Conservation (phyloP, 2,329 filamentous ascomycete species). For the Colletotrichum gloeosporioides region DNA sequence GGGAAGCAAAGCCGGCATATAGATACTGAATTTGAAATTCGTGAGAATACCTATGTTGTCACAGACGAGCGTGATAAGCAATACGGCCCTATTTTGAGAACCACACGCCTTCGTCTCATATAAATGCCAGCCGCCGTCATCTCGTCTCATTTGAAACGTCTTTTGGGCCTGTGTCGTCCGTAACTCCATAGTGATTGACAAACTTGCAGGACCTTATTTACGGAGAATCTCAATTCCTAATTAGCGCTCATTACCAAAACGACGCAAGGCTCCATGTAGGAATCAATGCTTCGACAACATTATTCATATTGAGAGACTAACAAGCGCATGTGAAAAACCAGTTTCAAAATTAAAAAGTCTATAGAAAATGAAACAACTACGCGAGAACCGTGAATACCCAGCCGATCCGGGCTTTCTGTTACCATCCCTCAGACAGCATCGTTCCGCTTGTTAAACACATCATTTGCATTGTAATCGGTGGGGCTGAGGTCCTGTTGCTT, state of each 20-base stretch:
- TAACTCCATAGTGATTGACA: fast-evolving
- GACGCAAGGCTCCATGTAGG: not conserved
- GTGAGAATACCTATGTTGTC: not conserved
- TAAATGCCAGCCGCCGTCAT: not conserved
- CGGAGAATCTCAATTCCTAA: not conserved
- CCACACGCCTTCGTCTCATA: not conserved
- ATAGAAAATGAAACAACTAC: not conserved
- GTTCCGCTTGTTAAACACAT: not conserved
- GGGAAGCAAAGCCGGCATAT: not conserved
- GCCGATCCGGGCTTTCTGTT: not conserved
- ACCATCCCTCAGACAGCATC: not conserved
- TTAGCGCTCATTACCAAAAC: not conserved
- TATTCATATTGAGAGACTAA: not conserved
- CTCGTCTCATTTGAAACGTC: no score
- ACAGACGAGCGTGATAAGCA: not conserved
- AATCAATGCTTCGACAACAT: fast-evolving
- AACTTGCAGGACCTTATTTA: fast-evolving
- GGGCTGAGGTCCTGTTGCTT: not conserved
- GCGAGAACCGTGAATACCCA: not conserved
- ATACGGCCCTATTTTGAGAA: not conserved
- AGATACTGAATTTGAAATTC: not conserved
- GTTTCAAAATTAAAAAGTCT: not conserved
- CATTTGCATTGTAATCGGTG: not conserved
- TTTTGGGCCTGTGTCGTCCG: not conserved
- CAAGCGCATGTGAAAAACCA: fast-evolving